Evolutionary conservation across 768 basidiomycete species (phyloP).

Genomic region (Clathrus columnatus): DNA sequence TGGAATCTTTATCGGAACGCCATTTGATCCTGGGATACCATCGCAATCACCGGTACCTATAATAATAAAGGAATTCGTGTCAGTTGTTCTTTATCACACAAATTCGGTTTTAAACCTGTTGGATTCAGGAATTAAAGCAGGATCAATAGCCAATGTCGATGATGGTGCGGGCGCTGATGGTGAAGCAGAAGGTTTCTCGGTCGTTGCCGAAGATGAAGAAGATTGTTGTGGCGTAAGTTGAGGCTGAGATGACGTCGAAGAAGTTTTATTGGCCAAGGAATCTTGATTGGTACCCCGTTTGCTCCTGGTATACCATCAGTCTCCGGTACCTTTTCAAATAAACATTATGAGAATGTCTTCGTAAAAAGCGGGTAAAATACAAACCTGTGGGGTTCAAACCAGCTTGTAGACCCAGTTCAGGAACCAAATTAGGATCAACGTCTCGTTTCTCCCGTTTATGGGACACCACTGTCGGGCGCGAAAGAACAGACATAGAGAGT

Average conservation of each 20-base stretch:
- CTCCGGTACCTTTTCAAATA: slow-evolving; percentile 39
- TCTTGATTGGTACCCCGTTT: slow-evolving; percentile 45
- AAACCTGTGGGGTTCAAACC: slow-evolving; percentile 55
- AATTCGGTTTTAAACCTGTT: too few relatives aligned
- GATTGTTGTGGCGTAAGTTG: too few relatives aligned
- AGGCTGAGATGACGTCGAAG: too few relatives aligned
- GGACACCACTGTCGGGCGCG: neutral
- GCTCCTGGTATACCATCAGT: slow-evolving; percentile 55
- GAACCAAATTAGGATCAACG: slow-evolving; percentile 44
- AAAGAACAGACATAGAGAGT: neutral
- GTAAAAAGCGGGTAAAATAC: neutral
- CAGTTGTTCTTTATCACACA: too few relatives aligned
- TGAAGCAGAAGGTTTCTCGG: too few relatives aligned
- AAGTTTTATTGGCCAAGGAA: slow-evolving; percentile 38
- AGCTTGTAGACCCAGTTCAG: slow-evolving; percentile 47
- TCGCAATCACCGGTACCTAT: slow-evolving; percentile 66
- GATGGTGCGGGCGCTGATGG: neutral
- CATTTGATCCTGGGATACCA: slow-evolving; percentile 31
- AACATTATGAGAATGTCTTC: too few relatives aligned
- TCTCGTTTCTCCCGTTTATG: slow-evolving; percentile 31
- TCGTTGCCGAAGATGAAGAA: too few relatives aligned
- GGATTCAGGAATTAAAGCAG: slow-evolving; percentile 51
- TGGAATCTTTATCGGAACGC: slow-evolving; percentile 26
- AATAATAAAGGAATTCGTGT: too few relatives aligned
- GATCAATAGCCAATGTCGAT: neutral